Evolutionary conservation across 2,329 filamentous ascomycete genomes (phyloP).

Genomic region (Fusarium torulosum): DNA sequence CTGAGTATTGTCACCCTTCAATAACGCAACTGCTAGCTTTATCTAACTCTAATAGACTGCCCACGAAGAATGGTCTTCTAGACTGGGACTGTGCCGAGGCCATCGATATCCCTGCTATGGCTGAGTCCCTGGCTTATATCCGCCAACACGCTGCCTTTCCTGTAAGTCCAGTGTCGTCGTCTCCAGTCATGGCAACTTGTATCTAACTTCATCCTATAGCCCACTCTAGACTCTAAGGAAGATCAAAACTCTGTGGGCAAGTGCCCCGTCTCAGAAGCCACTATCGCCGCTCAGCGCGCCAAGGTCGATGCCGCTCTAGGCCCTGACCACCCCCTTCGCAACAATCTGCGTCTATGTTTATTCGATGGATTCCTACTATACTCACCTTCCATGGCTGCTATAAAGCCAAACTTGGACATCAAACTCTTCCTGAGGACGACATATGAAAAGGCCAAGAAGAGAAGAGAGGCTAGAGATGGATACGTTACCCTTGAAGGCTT

Average conservation of each 20-base stretch:
- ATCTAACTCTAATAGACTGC: conserved; percentile 56
- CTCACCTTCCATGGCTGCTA: conserved; percentile 65
- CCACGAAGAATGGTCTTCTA: conserved; percentile 70
- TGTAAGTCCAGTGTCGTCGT: conserved; percentile 56
- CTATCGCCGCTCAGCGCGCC: conserved; percentile 60
- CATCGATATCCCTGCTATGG: conserved; percentile 78
- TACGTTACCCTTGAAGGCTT: conserved; percentile 91
- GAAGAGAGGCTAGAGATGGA: conserved; percentile 76
- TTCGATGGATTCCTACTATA: conserved; percentile 93
- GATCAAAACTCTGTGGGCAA: conserved; percentile 72
- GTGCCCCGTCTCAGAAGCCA: conserved; percentile 63
- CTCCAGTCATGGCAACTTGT: not conserved
- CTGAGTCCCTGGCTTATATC: conserved; percentile 76
- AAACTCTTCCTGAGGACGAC: conserved; percentile 82
- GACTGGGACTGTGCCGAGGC: conserved; percentile 95
- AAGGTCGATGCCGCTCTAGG: conserved; percentile 63
- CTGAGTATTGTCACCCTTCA: conserved; percentile 64
- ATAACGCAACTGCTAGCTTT: not conserved
- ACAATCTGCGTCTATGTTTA: conserved; percentile 70
- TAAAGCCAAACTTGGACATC: conserved; percentile 75
- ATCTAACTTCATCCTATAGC: conserved; percentile 33
- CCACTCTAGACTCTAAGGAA: conserved; percentile 58
- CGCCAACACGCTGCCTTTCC: conserved; percentile 74
- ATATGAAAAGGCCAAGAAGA: conserved; percentile 71
- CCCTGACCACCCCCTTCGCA: conserved; percentile 56